These are phyloP conservation scores for Diutina rugosa DNA, from an alignment of 1,139 yeast genomes.

Conservation along the genomic window DNA sequence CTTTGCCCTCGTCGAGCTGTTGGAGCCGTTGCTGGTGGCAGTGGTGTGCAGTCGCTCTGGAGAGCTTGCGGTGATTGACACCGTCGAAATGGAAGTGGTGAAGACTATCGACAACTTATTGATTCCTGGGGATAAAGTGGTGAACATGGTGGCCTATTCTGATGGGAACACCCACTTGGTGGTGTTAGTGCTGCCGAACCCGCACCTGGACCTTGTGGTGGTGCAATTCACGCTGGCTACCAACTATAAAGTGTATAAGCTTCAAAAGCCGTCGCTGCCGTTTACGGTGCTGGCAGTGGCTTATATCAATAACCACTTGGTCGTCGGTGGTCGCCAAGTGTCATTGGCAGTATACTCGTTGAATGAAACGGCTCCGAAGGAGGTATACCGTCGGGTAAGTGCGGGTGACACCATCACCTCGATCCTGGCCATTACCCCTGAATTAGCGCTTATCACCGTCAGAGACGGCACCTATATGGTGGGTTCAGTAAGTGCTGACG, in stretches of 20 bases:
- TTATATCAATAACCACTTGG: background rate
- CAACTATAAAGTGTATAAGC: background rate
- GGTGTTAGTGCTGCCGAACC: background rate
- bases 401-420: conserved; percentile 70
- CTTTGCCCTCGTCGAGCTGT: background rate
- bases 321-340: background rate
- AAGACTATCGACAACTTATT: background rate
- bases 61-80: background rate
- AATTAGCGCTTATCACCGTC: conserved; percentile 27
- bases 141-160: background rate
- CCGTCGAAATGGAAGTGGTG: no score
- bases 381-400: background rate
- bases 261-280: background rate
- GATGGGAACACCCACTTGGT: background rate
- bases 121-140: background rate
- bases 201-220: background rate
- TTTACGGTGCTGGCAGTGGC: background rate
- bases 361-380: background rate
- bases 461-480: conserved; percentile 53
- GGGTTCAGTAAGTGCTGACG: conserved; percentile 11
- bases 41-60: background rate
- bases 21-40: background rate
- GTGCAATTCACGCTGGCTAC: background rate
- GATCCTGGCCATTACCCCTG: conserved; percentile 21
- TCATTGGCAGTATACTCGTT: background rate